Conservation (phyloP, 2,329 filamentous ascomycete species). For the Aspergillus latus region DNA sequence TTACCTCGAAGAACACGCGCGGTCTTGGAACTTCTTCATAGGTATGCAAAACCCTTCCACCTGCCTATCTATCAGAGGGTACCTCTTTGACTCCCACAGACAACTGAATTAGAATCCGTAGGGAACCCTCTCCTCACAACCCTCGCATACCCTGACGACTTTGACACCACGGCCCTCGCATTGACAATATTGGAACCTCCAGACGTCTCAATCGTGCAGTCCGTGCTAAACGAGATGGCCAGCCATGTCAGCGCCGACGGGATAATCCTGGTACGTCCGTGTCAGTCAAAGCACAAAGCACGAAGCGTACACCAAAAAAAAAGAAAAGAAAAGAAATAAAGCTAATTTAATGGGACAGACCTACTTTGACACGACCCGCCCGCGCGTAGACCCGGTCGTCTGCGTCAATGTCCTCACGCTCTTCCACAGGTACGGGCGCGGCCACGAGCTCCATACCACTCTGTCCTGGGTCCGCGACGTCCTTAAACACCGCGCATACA, state of each 20-base stretch:
- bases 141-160: constrained; percentile 31
- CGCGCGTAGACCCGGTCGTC: constrained; percentile 25
- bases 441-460: constrained; percentile 25
- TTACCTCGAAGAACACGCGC: background rate
- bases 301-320: too few species aligned
- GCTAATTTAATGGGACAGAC: constrained; percentile 18
- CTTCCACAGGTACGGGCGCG: constrained; percentile 34
- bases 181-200: constrained; percentile 25
- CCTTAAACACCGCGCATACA: constrained; percentile 28
- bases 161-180: constrained; percentile 37
- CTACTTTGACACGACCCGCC: constrained; percentile 31
- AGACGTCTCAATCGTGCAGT: constrained; percentile 10
- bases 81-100: too few species aligned
- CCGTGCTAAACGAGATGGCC: constrained; percentile 24
- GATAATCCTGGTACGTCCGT: constrained; percentile 21
- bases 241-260: constrained; percentile 25
- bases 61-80: too few species aligned
- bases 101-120: background rate
- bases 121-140: constrained; percentile 5
- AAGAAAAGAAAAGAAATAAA: background rate
- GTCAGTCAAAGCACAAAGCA: background rate
- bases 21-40: constrained; percentile 31
- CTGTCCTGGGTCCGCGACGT: constrained; percentile 25
- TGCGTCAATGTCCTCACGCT: constrained; percentile 34
- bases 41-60: background rate